Evolutionary conservation across 1,284 basidiomycete genomes (phyloP), one percentile per base, ranked within the genome.

Genomic region (Moniliella sp.): DNA sequence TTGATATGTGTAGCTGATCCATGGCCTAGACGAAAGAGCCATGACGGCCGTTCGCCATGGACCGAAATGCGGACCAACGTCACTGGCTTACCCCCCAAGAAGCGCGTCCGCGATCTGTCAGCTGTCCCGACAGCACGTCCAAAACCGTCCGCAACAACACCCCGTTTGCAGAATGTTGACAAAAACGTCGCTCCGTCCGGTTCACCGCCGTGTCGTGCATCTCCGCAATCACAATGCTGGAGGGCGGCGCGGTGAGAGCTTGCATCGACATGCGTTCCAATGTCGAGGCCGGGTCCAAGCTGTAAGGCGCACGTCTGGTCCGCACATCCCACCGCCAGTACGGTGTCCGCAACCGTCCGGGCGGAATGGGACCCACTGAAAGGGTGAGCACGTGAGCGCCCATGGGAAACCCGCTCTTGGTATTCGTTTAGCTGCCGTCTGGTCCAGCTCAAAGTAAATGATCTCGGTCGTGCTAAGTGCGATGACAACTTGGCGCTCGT

Each of bases 301-400:
- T 40, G 97, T 77, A 50, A 99, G 83, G 31, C 86, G 80, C 37
- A 99, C 88, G 91, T 97, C 53, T 91, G 82, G 50, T 99, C 88
- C 57, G 93, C 88, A 54, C 91, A 97, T 15, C 91, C 91, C 21
- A 97, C 88, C 25, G 91, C 88, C 54, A 97, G 61, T 78, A 97
- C 1, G 84, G 79, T 2, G 84, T 93, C 41, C 88, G 67, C 57
- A 86, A 83, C 32, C 86, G 68, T 0, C 79, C 91, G 45, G 86
- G 79, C 0, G 91, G 84, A 3, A 94, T 83, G 39, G 93, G 84
- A 0, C 75, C 83, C 32, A 99, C 73, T 53, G 82, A 91, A 57
- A 97, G 63, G 5, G 84, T 80, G 14, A 91, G 69, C 1, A 94
- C 81, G 4, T 81, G 81, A 30, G 82, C 84, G n/a, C 86, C 88